Evolutionary conservation across 176 grass and related monocot genomes (phyloP).

Genomic region (Raddia distichophylla): DNA sequence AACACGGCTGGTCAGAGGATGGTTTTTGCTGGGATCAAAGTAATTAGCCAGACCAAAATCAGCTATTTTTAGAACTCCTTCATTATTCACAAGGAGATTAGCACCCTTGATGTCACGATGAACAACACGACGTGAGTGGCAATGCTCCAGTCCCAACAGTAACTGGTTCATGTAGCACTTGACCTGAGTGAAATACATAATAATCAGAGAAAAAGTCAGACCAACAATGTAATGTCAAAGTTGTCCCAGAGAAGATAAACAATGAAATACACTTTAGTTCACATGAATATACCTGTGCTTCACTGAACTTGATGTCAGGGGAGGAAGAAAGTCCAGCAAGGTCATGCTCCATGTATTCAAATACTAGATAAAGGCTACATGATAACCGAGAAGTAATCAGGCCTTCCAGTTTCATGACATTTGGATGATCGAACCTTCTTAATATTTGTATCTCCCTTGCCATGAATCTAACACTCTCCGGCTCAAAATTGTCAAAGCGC

Average conservation of each 20-base stretch:
- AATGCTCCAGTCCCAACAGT: constrained; percentile 83
- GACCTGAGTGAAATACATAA: constrained; percentile 61
- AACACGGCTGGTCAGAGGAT: constrained; percentile 88
- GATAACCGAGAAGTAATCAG: constrained; percentile 88
- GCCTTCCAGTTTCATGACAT: constrained; percentile 95
- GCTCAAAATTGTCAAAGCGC: constrained; percentile 94
- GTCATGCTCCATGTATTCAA: constrained; percentile 99
- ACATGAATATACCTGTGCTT: constrained; percentile 69
- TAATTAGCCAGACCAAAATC: constrained; percentile 98
- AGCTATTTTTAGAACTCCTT: constrained; percentile 92
- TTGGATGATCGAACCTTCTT: constrained; percentile 88
- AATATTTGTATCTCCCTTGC: constrained; percentile 95
- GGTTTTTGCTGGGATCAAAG: constrained; percentile 57
- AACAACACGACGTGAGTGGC: constrained; percentile 70
- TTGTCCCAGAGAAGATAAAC: neutral
- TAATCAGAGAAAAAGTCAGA: constrained; percentile 28
- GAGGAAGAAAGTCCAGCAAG: constrained; percentile 89
- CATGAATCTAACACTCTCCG: constrained; percentile 96
- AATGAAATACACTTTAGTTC: constrained; percentile 1
- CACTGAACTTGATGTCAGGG: constrained; percentile 78
- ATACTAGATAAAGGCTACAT: constrained; percentile 94
- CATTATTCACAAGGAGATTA: constrained; percentile 92
- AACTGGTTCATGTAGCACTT: constrained; percentile 98
- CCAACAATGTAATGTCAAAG: neutral
- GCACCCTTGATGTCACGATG: constrained; percentile 98